Conservation (phyloP, 805 yeast genomes). For the Priceomyces melissophilus region DNA sequence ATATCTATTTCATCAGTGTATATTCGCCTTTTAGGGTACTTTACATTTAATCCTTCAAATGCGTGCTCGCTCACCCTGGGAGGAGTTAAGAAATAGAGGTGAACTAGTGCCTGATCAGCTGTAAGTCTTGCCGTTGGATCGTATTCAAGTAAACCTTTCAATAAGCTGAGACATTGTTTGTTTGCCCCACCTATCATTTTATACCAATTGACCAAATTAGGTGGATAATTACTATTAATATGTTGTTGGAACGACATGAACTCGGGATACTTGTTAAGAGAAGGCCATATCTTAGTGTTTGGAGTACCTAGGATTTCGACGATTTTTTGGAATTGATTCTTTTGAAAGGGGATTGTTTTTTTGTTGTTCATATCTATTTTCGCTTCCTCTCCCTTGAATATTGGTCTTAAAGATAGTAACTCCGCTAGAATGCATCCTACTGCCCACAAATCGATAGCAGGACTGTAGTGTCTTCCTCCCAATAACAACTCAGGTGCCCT, state of each 20-base stretch:
- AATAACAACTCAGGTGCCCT: constrained; percentile 86
- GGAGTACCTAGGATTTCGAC: constrained; percentile 95
- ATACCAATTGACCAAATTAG: constrained; percentile 81
- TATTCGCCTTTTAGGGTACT: constrained; percentile 83
- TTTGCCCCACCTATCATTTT: constrained; percentile 75
- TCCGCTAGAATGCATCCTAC: constrained; percentile 95
- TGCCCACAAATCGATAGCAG: constrained; percentile 93
- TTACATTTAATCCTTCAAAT: constrained; percentile 68
- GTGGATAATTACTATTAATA: constrained; percentile 52
- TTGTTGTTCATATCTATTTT: constrained; percentile 80
- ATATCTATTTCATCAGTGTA: constrained; percentile 87
- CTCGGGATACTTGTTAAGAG: constrained; percentile 79
- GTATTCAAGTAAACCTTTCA: constrained; percentile 66
- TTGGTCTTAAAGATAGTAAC: constrained; percentile 80
- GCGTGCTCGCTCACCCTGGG: constrained; percentile 73
- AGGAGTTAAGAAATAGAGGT: constrained; percentile 71
- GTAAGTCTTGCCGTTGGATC: constrained; percentile 81
- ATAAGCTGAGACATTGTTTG: constrained; percentile 61
- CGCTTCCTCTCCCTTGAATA: constrained; percentile 97
- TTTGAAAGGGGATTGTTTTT: constrained; percentile 90
- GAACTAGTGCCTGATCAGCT: constrained; percentile 71
- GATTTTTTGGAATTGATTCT: constrained; percentile 85
- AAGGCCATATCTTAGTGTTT: constrained; percentile 71
- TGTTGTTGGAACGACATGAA: constrained; percentile 46
- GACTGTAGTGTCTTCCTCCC: constrained; percentile 92